Base-by-base conservation (phyloP, 495 filamentous ascomycete species). In the Neohortaea acidophila region DNA sequence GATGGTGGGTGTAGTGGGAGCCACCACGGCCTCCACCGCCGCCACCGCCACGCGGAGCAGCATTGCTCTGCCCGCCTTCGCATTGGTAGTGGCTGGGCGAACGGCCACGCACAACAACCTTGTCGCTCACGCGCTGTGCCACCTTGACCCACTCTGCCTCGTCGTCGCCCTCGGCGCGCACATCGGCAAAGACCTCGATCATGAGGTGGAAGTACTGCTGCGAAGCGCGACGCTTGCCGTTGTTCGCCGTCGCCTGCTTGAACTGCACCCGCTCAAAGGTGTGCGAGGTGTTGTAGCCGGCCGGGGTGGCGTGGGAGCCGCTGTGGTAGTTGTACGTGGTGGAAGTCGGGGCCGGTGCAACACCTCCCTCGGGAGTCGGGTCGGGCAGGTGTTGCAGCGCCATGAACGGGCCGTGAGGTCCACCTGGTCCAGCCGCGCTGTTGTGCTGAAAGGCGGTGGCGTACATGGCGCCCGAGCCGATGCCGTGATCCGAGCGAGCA, bases 231-330 rank as follows among this genome's bases (percentile, higher is more conserved):
- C 87, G 66, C 54, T 94, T 94, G 17, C 87, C 87, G 44, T 96
- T 96, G 62, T 96, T 96, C 3, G 85, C 84, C 1, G 87, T 96
- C 1, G 87, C 89, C 36, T 81, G 81, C 55, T 93, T 92, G 66
- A 96, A 96, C 51, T 96, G 87, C 29, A 94, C 93, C 2, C 87
- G 75, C 49, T 94, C 86, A 53, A 94, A 96, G 1, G 79, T 81
- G 36, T 58, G 56, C 1, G 21, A 18, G 12, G 20, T 33, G 10
- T 37, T 15, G 19, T 32, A 36, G 1, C 41, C 46, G 1, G 35
- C 41, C 17, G 31, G 11, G 12, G 20, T 21, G 10, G 41, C 22
- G 14, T 45, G 46, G 2, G 27, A 23, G 23, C 22, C 13, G 21
- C 19, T 12, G 23, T 10, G 21, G 35, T 39, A 34, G 4, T 13